These are phyloP conservation scores for Fusarium sulawesiense DNA, from an alignment of 2,329 filamentous ascomycete species.

Conservation along the genomic window DNA sequence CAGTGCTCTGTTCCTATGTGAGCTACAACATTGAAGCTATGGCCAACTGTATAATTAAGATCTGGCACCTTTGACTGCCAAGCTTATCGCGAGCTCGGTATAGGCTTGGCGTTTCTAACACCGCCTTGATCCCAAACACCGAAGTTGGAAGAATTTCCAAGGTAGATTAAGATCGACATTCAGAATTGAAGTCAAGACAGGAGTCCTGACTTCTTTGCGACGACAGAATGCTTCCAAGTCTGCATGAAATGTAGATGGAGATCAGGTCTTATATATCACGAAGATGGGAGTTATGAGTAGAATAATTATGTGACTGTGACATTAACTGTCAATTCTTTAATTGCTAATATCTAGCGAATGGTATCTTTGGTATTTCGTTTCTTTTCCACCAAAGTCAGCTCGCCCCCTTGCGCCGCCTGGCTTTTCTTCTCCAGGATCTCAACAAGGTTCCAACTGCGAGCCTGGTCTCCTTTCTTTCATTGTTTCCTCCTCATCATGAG, in stretches of 20 bases:
- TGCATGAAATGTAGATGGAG: background rate
- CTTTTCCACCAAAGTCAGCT: constrained; percentile 34
- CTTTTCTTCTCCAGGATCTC: constrained; percentile 36
- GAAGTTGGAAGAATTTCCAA: background rate
- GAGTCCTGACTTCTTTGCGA: background rate
- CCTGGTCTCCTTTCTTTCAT: constrained; percentile 20
- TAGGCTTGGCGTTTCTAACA: constrained; percentile 11
- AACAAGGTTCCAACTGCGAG: constrained; percentile 29
- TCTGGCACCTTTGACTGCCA: constrained; percentile 2
- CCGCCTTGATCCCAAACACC: background rate
- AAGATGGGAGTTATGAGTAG: no score
- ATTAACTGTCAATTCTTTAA: constrained; percentile 45
- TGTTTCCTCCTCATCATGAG: constrained; percentile 39
- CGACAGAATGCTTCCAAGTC: background rate
- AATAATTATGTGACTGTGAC: constrained; percentile 23
- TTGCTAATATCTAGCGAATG: constrained; percentile 54
- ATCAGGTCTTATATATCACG: background rate
- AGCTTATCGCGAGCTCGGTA: constrained; percentile 3
- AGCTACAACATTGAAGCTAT: background rate
- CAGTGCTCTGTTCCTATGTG: background rate
- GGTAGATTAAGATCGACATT: constrained; percentile 25
- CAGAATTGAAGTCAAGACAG: background rate
- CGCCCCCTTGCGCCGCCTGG: constrained; percentile 39
- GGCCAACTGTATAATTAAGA: background rate
- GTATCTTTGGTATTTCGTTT: constrained; percentile 52